Percentiles rank a stretch among this genome's conserved stretches.
Evolutionary conservation across 2,329 filamentous ascomycete species (phyloP).

Genomic region (Cladosporium sp.): DNA sequence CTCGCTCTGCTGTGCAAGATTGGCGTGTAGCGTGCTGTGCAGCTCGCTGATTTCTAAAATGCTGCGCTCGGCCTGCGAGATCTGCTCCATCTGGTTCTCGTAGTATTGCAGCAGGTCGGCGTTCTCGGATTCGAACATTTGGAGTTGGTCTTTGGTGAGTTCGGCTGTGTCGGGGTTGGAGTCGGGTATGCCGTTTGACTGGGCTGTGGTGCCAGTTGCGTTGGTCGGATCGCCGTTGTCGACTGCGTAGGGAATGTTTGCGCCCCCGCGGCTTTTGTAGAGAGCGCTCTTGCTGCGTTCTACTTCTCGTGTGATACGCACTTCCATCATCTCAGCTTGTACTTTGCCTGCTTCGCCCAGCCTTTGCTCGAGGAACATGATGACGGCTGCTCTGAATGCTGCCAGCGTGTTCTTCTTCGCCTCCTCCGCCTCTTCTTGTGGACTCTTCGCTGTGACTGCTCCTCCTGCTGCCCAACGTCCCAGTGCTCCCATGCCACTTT

Average conservation of each 20-base stretch:
- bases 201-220: not conserved
- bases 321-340: slow-evolving; percentile 91
- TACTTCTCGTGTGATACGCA: slow-evolving; percentile 74
- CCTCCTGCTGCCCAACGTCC: slow-evolving; percentile 64
- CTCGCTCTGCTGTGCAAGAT: slow-evolving; percentile 79
- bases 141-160: slow-evolving; percentile 78
- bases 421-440: slow-evolving; percentile 70
- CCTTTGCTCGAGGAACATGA: slow-evolving; percentile 74
- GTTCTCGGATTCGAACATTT: slow-evolving; percentile 91
- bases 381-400: slow-evolving; percentile 72
- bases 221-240: slow-evolving; percentile 14
- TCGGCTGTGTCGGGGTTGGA: slow-evolving; percentile 28
- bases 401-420: slow-evolving; percentile 62
- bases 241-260: slow-evolving; percentile 21
- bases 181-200: not conserved
- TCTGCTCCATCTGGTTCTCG: slow-evolving; percentile 89
- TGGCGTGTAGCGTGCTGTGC: slow-evolving; percentile 81
- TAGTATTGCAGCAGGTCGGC: slow-evolving; percentile 90
- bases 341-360: slow-evolving; percentile 72
- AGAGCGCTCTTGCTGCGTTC: slow-evolving; percentile 86
- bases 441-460: slow-evolving; percentile 49
- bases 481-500: slow-evolving; percentile 59
- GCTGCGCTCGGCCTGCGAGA: slow-evolving; percentile 84
- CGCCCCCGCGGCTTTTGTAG: slow-evolving; percentile 51
- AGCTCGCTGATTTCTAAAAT: slow-evolving; percentile 89